Conservation (phyloP, 495 filamentous ascomycete species). For the Daldinia decipiens region DNA sequence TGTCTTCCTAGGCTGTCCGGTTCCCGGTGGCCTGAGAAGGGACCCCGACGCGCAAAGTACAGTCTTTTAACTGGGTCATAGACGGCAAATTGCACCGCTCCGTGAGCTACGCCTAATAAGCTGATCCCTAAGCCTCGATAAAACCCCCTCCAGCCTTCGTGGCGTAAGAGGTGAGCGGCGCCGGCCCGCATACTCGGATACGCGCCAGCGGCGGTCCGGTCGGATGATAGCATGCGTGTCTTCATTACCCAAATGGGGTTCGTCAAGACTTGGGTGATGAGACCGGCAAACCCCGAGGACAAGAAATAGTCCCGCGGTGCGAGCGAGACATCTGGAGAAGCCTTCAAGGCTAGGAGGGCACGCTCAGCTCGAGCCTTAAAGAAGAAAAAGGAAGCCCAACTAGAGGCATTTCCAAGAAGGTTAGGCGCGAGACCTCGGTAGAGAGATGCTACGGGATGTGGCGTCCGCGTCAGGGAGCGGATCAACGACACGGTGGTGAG, state of each 20-base stretch:
- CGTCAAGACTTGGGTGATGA: slow-evolving; percentile 78
- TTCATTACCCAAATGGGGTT: slow-evolving; percentile 99
- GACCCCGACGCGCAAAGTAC: slow-evolving; percentile 54
- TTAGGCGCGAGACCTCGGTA: slow-evolving; percentile 93
- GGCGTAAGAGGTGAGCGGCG: slow-evolving; percentile 66
- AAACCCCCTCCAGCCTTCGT: slow-evolving; percentile 80
- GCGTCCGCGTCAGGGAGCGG: slow-evolving; percentile 53
- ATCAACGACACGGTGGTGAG: slow-evolving; percentile 58
- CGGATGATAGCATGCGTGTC: slow-evolving; percentile 93
- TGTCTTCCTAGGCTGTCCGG: slow-evolving; percentile 30
- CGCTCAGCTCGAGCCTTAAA: slow-evolving; percentile 63
- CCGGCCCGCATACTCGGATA: slow-evolving; percentile 83
- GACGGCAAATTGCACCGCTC: slow-evolving; percentile 94
- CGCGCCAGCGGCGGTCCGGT: slow-evolving; percentile 75
- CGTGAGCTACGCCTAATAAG: slow-evolving; percentile 91
- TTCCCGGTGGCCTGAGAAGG: slow-evolving; percentile 15
- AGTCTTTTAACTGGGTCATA: slow-evolving; percentile 85
- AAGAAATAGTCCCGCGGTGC: slow-evolving; percentile 83
- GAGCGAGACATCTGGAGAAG: slow-evolving; percentile 49
- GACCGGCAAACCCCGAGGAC: slow-evolving; percentile 80
- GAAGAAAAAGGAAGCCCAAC: slow-evolving; percentile 93
- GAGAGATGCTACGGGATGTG: slow-evolving; percentile 67
- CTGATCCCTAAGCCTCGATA: slow-evolving; percentile 86
- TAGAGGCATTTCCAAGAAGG: slow-evolving; percentile 85
- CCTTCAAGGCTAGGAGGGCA: slow-evolving; percentile 46